phyloP scores from a whole-genome alignment of 257 asterid genomes.

The Nicotiana tomentosiformis region DNA sequence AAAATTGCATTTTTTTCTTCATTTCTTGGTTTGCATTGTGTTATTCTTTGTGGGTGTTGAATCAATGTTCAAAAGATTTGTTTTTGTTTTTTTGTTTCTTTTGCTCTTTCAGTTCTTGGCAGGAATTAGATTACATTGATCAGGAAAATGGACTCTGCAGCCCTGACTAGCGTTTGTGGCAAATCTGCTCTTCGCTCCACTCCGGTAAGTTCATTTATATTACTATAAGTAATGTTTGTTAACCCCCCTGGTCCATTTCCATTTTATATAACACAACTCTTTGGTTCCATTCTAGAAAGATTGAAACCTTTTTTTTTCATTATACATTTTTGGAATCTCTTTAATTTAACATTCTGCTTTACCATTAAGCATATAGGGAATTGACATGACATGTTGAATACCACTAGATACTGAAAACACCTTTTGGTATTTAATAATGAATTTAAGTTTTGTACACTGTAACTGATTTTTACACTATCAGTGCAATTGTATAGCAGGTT shows the following conservation, averaged over 20 bases:
- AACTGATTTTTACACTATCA: too few species aligned
- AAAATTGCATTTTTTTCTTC: neutral
- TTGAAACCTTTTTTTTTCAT: neutral
- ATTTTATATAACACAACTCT: neutral
- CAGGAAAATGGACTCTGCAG: constrained; percentile 11
- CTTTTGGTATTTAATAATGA: neutral
- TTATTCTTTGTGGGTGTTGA: neutral
- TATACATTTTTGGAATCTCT: neutral
- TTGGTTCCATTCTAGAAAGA: neutral
- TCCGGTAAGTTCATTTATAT: neutral
- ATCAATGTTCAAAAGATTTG: neutral
- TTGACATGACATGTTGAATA: neutral
- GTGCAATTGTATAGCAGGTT: too few species aligned
- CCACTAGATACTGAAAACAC: neutral
- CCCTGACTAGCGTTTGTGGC: constrained; percentile 11
- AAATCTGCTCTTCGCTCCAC: constrained; percentile 7
- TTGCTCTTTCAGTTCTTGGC: neutral
- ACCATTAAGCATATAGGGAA: neutral
- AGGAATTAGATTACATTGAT: neutral
- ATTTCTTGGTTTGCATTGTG: neutral
- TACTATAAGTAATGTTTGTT: neutral
- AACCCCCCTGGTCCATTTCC: neutral
- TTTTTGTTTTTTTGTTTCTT: neutral
- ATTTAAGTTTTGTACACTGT: too few species aligned
- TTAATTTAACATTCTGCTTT: neutral